Base-by-base conservation (phyloP, 805 yeast genomes). In the Monosporozyma yasuniensis region DNA sequence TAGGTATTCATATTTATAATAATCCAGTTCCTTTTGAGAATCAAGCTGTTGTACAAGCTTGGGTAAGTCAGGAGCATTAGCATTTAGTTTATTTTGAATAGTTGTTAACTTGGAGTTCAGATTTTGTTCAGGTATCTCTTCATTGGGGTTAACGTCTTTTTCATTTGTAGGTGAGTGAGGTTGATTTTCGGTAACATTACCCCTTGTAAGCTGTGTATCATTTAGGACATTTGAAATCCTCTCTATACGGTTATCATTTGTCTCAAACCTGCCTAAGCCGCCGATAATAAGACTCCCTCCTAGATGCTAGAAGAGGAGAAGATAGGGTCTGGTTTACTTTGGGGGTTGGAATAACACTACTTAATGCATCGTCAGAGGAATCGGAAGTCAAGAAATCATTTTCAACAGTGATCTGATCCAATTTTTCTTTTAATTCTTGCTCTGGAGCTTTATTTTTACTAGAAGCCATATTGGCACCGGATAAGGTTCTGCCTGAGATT, bases 1-100 rank as follows among this genome's bases (percentile, higher is more conserved):
- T 22, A 65, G 52, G 30, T 57, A 54, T 41, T 59, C 61, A n/a
- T 64, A 58, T 48, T 63, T 63, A 3, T 49, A 47, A 25, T 52
- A 58, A 1, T 60, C 55, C 11, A 60, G 35, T 10, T 23, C 48
- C n/a, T 35, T 32, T 22, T 44, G 23, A 4, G 39, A 25, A 12
- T 28, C 19, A 12, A 16, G 7, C n/a, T 23, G 11, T 16, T 34
- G 28, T 19, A 27, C 37, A 27, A 14, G 7, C n/a, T 42, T 6
- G 11, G 21, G 22, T 7, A 23, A 42, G 10, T n/a, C 23, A 7
- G 23, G 6, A 6, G 14, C 14, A 18, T 3, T 18, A 8, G 4
- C 18, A 7, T 37, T 23, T 37, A 27, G 4, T 32, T 32, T 32
- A 4, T 12, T 14, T 32, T n/a, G 7, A 12, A n/a, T 32, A 7